Evolutionary conservation across 1,284 basidiomycete genomes (phyloP), one percentile per base, ranked within the genome.

Genomic region (Melampsora larici-populina): DNA sequence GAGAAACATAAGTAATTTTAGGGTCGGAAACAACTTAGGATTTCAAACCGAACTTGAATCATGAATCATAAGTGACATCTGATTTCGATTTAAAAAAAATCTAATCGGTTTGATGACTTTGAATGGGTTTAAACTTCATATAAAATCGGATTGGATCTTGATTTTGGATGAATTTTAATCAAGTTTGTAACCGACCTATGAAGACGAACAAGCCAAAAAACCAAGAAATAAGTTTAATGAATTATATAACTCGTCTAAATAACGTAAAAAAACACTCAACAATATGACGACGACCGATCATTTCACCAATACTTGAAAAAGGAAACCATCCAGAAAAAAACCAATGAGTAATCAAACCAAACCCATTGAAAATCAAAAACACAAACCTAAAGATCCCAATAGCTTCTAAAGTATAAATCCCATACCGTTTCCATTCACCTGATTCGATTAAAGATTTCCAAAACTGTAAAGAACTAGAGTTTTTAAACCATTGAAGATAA

Each of bases 251-350:
- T 26, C 65, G 43, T 24, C 13, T 51, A 4, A 26, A 13, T n/a
- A 11, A 49, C 26, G 7, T 43, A 7, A 15, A 49, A 17, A 29
- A 29, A 21, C 15, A 76, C 65, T 62, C 51, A 69, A 76, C 74
- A 24, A 76, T 68, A 63, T 76, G 74, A 64, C 74, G 74, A 68
- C 74, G 74, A 36, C 74, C 74, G 43, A 76, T 69, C 74, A 76
- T 76, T 31, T 76, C 74, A 13, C 74, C 74, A 46, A 76, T 76
- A 63, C 74, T 76, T n/a, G 46, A 43, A 7, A 5, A 15, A 21
- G 33, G 26, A 40, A 63, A 11, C 15, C 2, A 31, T 31, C 9
- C 33, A 7, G 46, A 17, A 62, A 60, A 0, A n/a, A 24, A 60
- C 31, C 31, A 67, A 9, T 67, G 29, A 33, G 36, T 8, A 43